Percentiles rank a stretch among this genome's conserved stretches.
These are phyloP conservation scores for Macrotyloma uniflorum DNA, from an alignment of 306 rosid species.

Conservation along the genomic window DNA sequence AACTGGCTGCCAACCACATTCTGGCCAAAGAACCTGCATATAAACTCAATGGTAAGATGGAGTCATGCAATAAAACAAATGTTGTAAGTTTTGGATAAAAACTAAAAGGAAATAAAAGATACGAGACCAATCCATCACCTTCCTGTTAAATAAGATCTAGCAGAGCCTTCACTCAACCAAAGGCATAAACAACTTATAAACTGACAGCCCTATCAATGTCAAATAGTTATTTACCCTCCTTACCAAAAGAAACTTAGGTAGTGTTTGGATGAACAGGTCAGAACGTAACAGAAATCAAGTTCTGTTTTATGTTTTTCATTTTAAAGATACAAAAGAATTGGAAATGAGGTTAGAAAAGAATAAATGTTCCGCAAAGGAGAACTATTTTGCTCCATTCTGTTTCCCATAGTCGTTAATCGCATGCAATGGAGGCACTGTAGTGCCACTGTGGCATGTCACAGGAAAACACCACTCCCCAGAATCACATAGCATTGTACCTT, in stretches of 20 bases:
- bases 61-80: slow-evolving; percentile 8
- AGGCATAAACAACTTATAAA: not conserved
- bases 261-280: not conserved
- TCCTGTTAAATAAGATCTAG: slow-evolving; percentile 26
- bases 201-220: slow-evolving; percentile 3
- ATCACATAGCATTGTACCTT: not conserved
- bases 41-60: slow-evolving; percentile 41
- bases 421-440: not conserved
- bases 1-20: slow-evolving; percentile 81
- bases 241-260: slow-evolving; percentile 4
- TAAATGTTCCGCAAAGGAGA: not conserved
- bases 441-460: not conserved
- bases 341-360: not conserved
- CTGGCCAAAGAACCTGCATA: slow-evolving; percentile 84
- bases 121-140: not conserved
- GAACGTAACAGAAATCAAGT: not conserved
- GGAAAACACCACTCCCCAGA: not conserved
- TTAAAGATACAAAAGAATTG: not conserved
- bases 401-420: not conserved
- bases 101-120: not conserved
- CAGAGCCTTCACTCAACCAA: slow-evolving; percentile 1
- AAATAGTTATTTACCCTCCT: not conserved
- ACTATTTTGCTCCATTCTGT: not conserved
- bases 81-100: not conserved
- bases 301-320: not conserved